Evolutionary conservation across 2,329 filamentous ascomycete genomes (phyloP).

Genomic region (Aspergillus amoenus): DNA sequence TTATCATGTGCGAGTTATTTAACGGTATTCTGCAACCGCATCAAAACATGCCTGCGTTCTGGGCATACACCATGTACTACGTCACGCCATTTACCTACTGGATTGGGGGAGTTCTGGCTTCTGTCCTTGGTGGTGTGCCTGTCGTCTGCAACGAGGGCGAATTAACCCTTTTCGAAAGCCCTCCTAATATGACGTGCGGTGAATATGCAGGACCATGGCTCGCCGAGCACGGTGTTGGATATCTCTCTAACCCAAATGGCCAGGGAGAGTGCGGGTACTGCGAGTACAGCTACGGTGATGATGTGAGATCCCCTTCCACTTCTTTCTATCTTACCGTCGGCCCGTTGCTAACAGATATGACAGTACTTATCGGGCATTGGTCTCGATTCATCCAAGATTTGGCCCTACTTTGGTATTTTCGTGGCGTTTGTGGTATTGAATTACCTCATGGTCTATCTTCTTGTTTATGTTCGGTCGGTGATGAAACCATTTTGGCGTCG

Average conservation of each 20-base stretch:
- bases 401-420: conserved; percentile 38
- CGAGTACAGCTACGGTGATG: conserved; percentile 57
- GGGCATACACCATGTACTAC: conserved; percentile 77
- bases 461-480: conserved; percentile 35
- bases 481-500: conserved; percentile 29
- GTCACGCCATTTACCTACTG: conserved; percentile 83
- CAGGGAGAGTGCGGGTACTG: conserved; percentile 74
- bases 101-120: conserved; percentile 75
- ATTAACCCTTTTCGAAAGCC: conserved; percentile 67
- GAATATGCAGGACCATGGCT: conserved; percentile 74
- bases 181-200: conserved; percentile 65
- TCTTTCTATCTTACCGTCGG: not conserved
- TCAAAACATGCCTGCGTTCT: conserved; percentile 74
- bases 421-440: conserved; percentile 33
- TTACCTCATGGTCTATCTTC: conserved; percentile 35
- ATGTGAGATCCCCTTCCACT: conserved; percentile 23
- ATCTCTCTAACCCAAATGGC: conserved; percentile 62
- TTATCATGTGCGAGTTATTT: conserved; percentile 81
- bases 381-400: conserved; percentile 32
- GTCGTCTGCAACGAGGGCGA: conserved; percentile 66
- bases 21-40: conserved; percentile 82
- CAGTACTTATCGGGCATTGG: conserved; percentile 33
- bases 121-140: conserved; percentile 64
- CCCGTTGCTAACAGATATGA: not conserved
- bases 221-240: conserved; percentile 63